Percentiles rank a stretch among this genome's conserved stretches.
These are phyloP conservation scores for Metschnikowia continentalis DNA, from an alignment of 805 yeast species.

Conservation along the genomic window DNA sequence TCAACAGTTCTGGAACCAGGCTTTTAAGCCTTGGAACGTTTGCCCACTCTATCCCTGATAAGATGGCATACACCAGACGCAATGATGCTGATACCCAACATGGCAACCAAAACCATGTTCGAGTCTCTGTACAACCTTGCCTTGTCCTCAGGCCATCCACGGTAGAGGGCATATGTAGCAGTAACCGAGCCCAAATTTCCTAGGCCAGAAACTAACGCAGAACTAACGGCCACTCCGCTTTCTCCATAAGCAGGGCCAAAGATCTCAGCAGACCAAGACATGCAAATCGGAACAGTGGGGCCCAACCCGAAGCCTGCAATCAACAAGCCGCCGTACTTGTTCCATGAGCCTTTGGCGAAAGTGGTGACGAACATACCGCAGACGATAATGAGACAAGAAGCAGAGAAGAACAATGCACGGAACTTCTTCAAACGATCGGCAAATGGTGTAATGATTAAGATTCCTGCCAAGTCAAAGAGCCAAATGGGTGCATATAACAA, in stretches of 20 bases:
- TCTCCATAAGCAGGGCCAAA: conserved; percentile 71
- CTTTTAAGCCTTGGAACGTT: not conserved
- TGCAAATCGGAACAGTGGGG: conserved; percentile 83
- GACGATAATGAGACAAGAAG: conserved; percentile 63
- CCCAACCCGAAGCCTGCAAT: conserved; percentile 86
- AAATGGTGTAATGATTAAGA: conserved; percentile 69
- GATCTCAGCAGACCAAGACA: conserved; percentile 80
- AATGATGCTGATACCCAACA: conserved; percentile 70
- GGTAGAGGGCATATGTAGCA: conserved; percentile 79
- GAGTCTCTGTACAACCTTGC: conserved; percentile 59
- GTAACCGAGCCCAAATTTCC: conserved; percentile 86
- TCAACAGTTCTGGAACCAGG: not conserved
- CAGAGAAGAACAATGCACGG: conserved; percentile 60
- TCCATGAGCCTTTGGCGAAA: conserved; percentile 70
- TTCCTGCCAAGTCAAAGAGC: conserved; percentile 78
- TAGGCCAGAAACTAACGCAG: conserved; percentile 80
- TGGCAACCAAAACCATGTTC: conserved; percentile 79
- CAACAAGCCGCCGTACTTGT: conserved; percentile 71
- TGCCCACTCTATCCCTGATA: conserved; percentile 28
- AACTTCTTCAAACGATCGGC: conserved; percentile 62
- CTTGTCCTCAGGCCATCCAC: conserved; percentile 82
- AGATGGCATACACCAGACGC: conserved; percentile 33
- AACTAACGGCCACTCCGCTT: conserved; percentile 76
- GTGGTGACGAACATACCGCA: conserved; percentile 74
- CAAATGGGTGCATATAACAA: conserved; percentile 85